These are phyloP conservation scores for Camellia japonica DNA, from an alignment of 148 eudicot species.

Conservation along the genomic window DNA sequence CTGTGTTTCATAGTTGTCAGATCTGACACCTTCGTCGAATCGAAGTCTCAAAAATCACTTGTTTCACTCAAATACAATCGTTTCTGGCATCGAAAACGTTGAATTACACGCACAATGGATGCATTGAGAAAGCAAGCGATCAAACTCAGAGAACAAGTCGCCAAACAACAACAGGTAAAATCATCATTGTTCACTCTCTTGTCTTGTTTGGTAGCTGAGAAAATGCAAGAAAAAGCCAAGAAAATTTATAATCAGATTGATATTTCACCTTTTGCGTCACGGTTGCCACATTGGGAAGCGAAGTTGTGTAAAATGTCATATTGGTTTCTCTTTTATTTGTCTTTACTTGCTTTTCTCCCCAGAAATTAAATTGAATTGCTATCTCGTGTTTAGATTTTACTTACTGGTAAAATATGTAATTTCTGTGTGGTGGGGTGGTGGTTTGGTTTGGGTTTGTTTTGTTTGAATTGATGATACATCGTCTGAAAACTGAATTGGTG, in stretches of 20 bases:
- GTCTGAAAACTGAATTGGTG: not conserved
- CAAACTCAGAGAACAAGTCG: conserved; percentile 82
- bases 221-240: not conserved
- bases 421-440: no score
- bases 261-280: not conserved
- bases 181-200: not conserved
- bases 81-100: not conserved
- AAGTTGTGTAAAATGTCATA: not conserved
- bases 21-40: not conserved
- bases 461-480: not conserved
- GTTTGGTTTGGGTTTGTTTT: not conserved
- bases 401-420: not conserved
- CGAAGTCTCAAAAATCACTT: not conserved
- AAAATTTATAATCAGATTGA: not conserved
- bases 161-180: conserved; percentile 82
- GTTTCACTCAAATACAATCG: not conserved
- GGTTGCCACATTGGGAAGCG: not conserved
- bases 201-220: not conserved
- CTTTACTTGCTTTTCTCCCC: not conserved
- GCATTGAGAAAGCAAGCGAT: conserved; percentile 82
- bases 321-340: not conserved
- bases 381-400: not conserved
- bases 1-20: not conserved
- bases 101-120: conserved; percentile 41
- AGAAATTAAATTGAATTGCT: not conserved